Base-by-base conservation (phyloP, 2,329 filamentous ascomycete genomes). In the Aureobasidium lini region DNA sequence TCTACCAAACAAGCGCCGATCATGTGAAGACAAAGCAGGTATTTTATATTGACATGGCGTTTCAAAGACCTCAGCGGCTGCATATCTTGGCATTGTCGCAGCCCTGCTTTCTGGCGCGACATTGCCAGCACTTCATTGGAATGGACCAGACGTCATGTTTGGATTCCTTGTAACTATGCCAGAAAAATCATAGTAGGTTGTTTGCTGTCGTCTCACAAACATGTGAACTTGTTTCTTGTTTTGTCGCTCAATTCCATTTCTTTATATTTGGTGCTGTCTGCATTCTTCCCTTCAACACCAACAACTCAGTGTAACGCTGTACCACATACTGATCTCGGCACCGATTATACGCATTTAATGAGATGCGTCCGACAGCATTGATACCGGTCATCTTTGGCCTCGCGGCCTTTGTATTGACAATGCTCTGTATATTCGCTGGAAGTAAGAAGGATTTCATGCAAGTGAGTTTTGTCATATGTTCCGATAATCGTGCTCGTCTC, bases 341-440 rank as follows among this genome's bases (percentile, higher is more conserved):
- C 10, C 18, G 9, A n/a, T 13, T 7, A 6, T 1, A 18, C 18
- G 9, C 2, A n/a, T 6, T 6, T 46, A 36, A 8, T 62, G 71
- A 62, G 15, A 81, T 81, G 79, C 75, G 77, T 37, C 67, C 70
- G n/a, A 66, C 73, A 34, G 76, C 77, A 13, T 63, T 83, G 18
- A 65, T 84, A n/a, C 81, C 81, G 6, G 68, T 77, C 43, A 64
- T 78, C 44, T 77, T 79, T 62, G 76, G 79, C 62, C 74, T 80
- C 28, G 77, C 75, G 32, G 81, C 82, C 3, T 79, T 85, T 42
- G 75, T 85, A 18, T 76, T 87, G 44, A 77, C 78, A 16, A 77
- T 86, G 64, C 74, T 86, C 8, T 84, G 80, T 66, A 74, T 87
- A 61, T 85, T 85, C 64, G 83, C 84, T 1, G 84, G 84, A 39